Percentiles rank a stretch among this genome's conserved stretches.
phyloP scores from a whole-genome alignment of 2,329 filamentous ascomycete genomes.

The Tolypocladium ophioglossoides region DNA sequence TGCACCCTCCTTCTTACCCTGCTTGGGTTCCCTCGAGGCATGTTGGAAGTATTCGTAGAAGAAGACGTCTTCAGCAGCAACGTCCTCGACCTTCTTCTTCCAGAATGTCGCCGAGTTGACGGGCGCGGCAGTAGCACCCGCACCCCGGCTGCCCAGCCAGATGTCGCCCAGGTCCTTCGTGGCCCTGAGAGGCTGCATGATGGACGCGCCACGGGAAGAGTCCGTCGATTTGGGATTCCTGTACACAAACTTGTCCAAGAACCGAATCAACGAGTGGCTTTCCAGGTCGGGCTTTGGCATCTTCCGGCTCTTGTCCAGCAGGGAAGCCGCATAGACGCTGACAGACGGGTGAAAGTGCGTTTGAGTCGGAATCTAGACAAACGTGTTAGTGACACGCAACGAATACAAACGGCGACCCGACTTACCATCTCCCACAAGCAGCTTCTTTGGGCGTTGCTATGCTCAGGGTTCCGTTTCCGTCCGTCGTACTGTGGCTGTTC shows the following conservation, averaged over 20 bases:
- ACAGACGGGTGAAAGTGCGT: constrained; percentile 91
- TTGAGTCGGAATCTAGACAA: constrained; percentile 21
- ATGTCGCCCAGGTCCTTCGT: constrained; percentile 43
- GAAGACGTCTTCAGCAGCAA: constrained; percentile 88
- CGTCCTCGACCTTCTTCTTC: constrained; percentile 78
- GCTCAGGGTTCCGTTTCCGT: constrained; percentile 81
- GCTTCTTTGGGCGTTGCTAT: constrained; percentile 85
- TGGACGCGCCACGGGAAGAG: constrained; percentile 65
- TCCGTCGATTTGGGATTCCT: constrained; percentile 71
- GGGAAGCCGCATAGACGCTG: constrained; percentile 63
- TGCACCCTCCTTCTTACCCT: constrained; percentile 44
- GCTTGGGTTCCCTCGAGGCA: constrained; percentile 47
- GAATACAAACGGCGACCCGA: constrained; percentile 4
- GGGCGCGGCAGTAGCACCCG: constrained; percentile 23
- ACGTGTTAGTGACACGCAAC: constrained; percentile 4
- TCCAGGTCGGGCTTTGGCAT: constrained; percentile 84
- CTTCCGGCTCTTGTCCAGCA: constrained; percentile 59
- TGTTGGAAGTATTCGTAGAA: constrained; percentile 95
- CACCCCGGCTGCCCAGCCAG: constrained; percentile 41
- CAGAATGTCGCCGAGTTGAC: constrained; percentile 88
- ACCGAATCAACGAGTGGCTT: constrained; percentile 84
- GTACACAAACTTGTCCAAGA: constrained; percentile 98
- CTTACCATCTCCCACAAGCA: constrained; percentile 86
- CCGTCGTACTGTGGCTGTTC: constrained; percentile 58
- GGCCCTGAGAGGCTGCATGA: constrained; percentile 81